Conservation (phyloP, 2,329 filamentous ascomycete species). For the Trichoderma sp. region DNA sequence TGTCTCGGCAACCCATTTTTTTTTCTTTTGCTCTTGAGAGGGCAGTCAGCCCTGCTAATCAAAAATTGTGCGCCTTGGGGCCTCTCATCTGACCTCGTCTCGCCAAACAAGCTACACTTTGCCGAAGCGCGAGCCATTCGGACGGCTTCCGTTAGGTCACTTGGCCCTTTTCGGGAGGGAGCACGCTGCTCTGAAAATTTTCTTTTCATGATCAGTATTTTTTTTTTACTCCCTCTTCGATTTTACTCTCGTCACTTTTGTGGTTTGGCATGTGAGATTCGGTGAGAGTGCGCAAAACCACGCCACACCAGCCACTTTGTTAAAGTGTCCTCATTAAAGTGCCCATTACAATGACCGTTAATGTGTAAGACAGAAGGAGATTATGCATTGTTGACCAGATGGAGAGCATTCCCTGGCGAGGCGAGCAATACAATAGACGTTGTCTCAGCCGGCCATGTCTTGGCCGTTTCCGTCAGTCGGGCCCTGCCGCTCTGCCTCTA, state of each 20-base stretch:
- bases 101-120: neutral
- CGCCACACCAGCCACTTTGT: neutral
- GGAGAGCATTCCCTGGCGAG: neutral
- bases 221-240: neutral
- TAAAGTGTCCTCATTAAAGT: neutral
- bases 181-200: constrained; percentile 12
- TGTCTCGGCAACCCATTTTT: neutral
- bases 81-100: constrained; percentile 7
- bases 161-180: constrained; percentile 1
- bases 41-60: constrained; percentile 3
- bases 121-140: constrained; percentile 17
- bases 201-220: neutral
- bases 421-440: neutral
- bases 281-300: neutral
- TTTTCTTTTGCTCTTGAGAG: neutral
- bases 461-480: constrained; percentile 11
- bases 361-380: neutral
- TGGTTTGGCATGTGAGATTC: constrained; percentile 5
- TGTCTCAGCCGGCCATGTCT: constrained; percentile 9
- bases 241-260: neutral
- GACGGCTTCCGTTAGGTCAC: constrained; percentile 11
- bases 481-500: neutral
- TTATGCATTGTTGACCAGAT: neutral
- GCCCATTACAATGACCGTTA: neutral
- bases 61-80: constrained; percentile 9